Percentiles rank a stretch among this genome's conserved stretches.
Conservation (phyloP, 441 rosid genomes). For the Hypseocharis bilobata region DNA sequence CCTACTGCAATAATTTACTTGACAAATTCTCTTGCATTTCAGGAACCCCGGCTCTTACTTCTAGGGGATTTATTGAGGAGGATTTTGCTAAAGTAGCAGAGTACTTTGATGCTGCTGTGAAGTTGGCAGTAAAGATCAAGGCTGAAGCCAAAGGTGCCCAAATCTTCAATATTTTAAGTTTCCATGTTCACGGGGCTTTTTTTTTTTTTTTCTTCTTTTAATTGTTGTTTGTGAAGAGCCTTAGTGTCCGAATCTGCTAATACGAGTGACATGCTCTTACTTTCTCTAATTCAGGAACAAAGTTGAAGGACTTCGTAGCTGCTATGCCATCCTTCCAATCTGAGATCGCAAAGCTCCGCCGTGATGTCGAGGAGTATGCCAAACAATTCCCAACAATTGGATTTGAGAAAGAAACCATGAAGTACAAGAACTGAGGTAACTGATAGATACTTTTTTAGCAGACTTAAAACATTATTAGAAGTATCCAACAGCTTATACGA, state of each 20-base stretch:
- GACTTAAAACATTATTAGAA: not conserved
- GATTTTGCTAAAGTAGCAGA: conserved; percentile 83
- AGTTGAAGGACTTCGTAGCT: conserved; percentile 72
- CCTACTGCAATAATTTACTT: not conserved
- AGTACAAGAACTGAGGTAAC: conserved; percentile 69
- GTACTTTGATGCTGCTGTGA: conserved; percentile 69
- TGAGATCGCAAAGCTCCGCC: conserved; percentile 59
- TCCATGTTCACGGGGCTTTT: not conserved
- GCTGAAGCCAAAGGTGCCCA: conserved; percentile 55
- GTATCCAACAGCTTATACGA: not conserved
- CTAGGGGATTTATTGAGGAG: conserved; percentile 82
- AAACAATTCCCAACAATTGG: conserved; percentile 95
- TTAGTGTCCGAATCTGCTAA: conserved; percentile 10
- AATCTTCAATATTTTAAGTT: conserved; percentile 3
- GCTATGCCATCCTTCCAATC: conserved; percentile 54
- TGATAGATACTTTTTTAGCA: not conserved
- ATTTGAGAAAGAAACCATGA: conserved; percentile 85
- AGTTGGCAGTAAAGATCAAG: conserved; percentile 62
- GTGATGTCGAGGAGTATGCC: conserved; percentile 73
- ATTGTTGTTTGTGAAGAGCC: conserved; percentile 4
- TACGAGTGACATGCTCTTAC: conserved; percentile 2
- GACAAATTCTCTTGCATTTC: conserved; percentile 17
- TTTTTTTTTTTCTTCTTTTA: not conserved
- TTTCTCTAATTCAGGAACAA: conserved; percentile 47
- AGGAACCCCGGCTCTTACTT: conserved; percentile 92